Evolutionary conservation across 345 rosid species (phyloP).

Genomic region (Lagerstroemia speciosa): DNA sequence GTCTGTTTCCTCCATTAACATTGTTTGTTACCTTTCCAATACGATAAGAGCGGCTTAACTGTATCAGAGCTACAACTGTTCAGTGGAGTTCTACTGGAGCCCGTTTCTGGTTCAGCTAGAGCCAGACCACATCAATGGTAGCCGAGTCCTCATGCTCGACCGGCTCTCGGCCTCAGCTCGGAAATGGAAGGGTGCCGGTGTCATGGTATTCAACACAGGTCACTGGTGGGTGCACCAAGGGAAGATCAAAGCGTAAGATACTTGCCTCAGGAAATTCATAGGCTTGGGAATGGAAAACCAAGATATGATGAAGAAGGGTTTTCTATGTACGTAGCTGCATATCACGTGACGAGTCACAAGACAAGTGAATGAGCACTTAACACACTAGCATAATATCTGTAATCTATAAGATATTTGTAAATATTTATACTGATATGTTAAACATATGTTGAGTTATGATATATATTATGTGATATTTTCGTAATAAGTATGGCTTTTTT

Average conservation of each 20-base stretch:
- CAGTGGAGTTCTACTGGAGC: conserved; percentile 44
- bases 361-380: too few species aligned
- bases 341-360: too few species aligned
- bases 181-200: conserved; percentile 34
- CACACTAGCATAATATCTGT: too few species aligned
- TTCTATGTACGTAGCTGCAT: too few species aligned
- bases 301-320: too few species aligned
- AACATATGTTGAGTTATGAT: too few species aligned
- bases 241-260: conserved; percentile 18
- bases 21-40: not conserved
- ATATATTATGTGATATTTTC: too few species aligned
- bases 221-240: conserved; percentile 42
- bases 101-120: conserved; percentile 33
- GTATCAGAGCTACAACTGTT: conserved; percentile 33
- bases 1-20: not conserved
- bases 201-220: conserved; percentile 47
- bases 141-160: conserved; percentile 32
- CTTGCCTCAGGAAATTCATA: not conserved
- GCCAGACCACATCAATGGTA: conserved; percentile 14
- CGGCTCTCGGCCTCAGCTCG: conserved; percentile 16
- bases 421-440: too few species aligned
- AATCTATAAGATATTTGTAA: too few species aligned
- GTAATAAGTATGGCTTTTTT: too few species aligned
- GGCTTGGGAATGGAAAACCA: too few species aligned
- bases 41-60: not conserved